phyloP scores from a whole-genome alignment of 345 rosid species.

The Chamaenerion angustifolium region DNA sequence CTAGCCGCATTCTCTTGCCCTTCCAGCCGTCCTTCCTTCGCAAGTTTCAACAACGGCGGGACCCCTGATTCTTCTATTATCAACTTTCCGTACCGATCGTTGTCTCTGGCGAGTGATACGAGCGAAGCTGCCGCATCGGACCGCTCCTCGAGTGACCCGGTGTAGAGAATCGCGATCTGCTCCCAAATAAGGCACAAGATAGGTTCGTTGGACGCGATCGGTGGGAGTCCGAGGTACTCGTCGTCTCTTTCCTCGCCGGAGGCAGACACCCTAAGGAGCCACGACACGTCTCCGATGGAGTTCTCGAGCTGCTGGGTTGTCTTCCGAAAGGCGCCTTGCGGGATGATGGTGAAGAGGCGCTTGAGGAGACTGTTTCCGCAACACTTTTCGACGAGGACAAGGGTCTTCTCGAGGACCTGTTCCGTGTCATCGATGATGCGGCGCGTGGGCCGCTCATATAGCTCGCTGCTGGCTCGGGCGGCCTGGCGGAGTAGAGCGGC shows the following conservation, averaged over 20 bases:
- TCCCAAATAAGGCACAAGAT: slow-evolving; percentile 79
- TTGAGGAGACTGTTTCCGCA: slow-evolving; percentile 47
- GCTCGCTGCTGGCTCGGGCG: slow-evolving; percentile 16
- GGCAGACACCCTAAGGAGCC: slow-evolving; percentile 65
- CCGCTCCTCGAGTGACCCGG: slow-evolving; percentile 53
- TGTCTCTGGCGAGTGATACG: slow-evolving; percentile 71
- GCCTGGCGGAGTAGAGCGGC: slow-evolving; percentile 50
- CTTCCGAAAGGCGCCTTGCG: slow-evolving; percentile 64
- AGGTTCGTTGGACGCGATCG: slow-evolving; percentile 78
- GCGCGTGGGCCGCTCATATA: slow-evolving; percentile 71
- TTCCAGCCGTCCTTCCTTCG: slow-evolving; percentile 59
- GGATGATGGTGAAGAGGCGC: slow-evolving; percentile 68
- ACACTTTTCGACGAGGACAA: slow-evolving; percentile 12
- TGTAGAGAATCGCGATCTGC: slow-evolving; percentile 60
- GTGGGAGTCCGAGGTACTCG: slow-evolving; percentile 64
- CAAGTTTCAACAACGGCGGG: slow-evolving; percentile 56
- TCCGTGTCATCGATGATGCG: slow-evolving; percentile 59
- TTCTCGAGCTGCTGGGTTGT: slow-evolving; percentile 58
- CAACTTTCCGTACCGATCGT: slow-evolving; percentile 56
- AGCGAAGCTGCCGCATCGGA: slow-evolving; percentile 70
- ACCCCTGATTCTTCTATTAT: slow-evolving; percentile 84
- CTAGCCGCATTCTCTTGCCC: slow-evolving; percentile 79
- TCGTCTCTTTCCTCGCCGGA: slow-evolving; percentile 42
- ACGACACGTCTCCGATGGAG: slow-evolving; percentile 67
- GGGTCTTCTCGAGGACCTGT: slow-evolving; percentile 58